Conservation (phyloP, 2,329 filamentous ascomycete species). For the Botrytis elliptica region DNA sequence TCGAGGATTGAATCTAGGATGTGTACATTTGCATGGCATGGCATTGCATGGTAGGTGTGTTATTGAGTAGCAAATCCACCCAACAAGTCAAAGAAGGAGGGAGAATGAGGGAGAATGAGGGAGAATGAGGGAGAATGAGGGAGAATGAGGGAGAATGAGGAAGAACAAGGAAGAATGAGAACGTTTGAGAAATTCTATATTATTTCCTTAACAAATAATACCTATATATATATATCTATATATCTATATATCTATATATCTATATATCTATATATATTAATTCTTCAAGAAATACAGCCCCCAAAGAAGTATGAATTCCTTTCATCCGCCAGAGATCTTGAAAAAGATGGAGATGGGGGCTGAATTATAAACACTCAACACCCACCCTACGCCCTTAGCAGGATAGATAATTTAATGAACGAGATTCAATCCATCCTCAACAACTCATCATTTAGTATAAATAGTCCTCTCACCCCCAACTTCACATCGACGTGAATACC, state of each 20-base stretch:
- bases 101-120: no score
- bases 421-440: background rate
- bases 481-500: background rate
- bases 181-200: background rate
- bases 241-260: no score
- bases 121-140: no score
- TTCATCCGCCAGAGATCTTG: background rate
- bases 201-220: background rate
- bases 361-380: background rate
- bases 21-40: background rate
- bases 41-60: background rate
- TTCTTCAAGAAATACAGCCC: background rate
- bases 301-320: background rate
- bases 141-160: no score
- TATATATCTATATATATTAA: no score
- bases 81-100: no score
- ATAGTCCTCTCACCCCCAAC: background rate
- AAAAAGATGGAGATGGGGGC: background rate
- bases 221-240: no score
- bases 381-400: background rate
- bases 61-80: background rate
- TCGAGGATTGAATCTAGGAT: background rate
- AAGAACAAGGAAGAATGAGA: no score
- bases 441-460: background rate
- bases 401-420: background rate